Conservation (phyloP, 768 basidiomycete species). For the Tricholoma matsutake region DNA sequence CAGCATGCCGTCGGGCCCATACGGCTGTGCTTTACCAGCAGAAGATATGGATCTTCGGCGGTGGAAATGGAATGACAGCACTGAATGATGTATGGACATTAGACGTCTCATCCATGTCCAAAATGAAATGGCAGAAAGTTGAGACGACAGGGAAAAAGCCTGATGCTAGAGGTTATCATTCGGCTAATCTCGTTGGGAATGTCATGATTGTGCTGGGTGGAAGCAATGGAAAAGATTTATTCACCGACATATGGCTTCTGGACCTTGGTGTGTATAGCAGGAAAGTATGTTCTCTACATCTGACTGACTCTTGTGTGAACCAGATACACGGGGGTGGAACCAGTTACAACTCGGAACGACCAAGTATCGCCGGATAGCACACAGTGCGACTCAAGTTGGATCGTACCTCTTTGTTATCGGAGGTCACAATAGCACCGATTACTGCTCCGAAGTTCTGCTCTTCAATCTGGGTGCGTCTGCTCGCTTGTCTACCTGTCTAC, state of each 20-base stretch:
- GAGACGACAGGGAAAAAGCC: conserved; percentile 56
- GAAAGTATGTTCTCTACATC: neutral
- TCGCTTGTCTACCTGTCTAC: neutral
- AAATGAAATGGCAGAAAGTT: conserved; percentile 43
- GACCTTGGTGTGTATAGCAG: conserved; percentile 63
- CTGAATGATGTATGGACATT: conserved; percentile 89
- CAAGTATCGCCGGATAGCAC: conserved; percentile 66
- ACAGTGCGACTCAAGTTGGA: conserved; percentile 87
- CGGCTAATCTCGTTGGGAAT: conserved; percentile 81
- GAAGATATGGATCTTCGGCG: conserved; percentile 85
- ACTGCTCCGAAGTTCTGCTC: conserved; percentile 69
- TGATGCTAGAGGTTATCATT: conserved; percentile 80
- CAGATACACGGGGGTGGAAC: conserved; percentile 47
- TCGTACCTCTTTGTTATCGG: conserved; percentile 89
- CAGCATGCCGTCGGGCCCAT: conserved; percentile 82
- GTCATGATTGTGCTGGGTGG: conserved; percentile 90
- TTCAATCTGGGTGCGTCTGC: conserved; percentile 76
- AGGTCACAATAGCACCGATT: conserved; percentile 80
- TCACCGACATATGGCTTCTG: conserved; percentile 84
- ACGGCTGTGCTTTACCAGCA: conserved; percentile 71
- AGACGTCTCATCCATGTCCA: conserved; percentile 46
- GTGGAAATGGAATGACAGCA: conserved; percentile 90
- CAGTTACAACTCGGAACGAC: conserved; percentile 38
- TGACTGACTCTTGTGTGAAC: neutral
- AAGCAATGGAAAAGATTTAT: conserved; percentile 86